Evolutionary conservation across 2,329 filamentous ascomycete species (phyloP).

Genomic region (Exophiala mesophila): DNA sequence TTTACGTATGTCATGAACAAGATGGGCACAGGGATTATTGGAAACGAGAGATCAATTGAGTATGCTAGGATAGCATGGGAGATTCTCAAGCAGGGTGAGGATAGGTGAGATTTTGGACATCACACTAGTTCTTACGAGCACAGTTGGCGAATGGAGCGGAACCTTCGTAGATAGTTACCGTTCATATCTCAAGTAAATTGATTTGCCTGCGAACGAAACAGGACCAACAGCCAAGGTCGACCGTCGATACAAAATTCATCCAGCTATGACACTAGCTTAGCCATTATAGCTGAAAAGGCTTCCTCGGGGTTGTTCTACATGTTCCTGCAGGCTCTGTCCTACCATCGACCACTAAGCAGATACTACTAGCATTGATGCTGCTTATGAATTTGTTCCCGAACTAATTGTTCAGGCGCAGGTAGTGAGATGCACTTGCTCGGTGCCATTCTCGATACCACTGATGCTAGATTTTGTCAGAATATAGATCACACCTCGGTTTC

Average conservation of each 20-base stretch:
- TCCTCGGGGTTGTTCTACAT: not conserved
- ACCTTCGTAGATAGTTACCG: not conserved
- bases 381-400: not conserved
- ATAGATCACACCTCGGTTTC: not conserved
- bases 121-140: not conserved
- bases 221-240: conserved; percentile 1
- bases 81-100: conserved; percentile 1
- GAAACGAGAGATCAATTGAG: conserved; percentile 26
- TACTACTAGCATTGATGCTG: conserved; percentile 1
- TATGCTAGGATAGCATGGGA: conserved; percentile 22
- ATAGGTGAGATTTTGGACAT: not conserved
- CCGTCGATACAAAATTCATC: not conserved
- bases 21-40: conserved; percentile 32
- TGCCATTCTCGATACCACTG: not conserved
- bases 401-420: not conserved
- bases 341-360: conserved; percentile 1
- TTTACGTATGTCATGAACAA: conserved; percentile 45
- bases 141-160: not conserved
- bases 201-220: not conserved
- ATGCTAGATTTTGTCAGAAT: not conserved
- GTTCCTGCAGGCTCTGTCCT: not conserved
- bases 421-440: not conserved
- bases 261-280: not conserved
- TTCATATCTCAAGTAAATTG: not conserved
- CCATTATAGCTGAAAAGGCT: conserved; percentile 1